Evolutionary conservation across 2,329 filamentous ascomycete genomes (phyloP), one percentile per base, ranked within the genome.

Genomic region (Plenodomus lindquistii): DNA sequence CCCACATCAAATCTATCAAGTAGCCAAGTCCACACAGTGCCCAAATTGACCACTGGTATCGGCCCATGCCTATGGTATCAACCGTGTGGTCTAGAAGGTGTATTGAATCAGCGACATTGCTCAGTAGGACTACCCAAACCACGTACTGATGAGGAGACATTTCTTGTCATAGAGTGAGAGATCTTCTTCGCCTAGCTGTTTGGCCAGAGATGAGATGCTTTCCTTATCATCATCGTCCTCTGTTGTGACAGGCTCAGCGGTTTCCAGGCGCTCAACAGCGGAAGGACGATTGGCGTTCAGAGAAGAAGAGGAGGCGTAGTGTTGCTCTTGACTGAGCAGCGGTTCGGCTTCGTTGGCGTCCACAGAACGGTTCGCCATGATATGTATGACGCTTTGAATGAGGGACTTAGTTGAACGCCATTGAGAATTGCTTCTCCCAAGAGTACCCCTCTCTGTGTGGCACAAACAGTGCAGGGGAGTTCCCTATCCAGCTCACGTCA

Each of bases 1-100:
- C 80, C 79, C 81, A 84, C 39, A 82, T 70, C 19, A 84, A 65
- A 54, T 84, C 82, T 31, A 84, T 72, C 35, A 82, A 65, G 57
- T 82, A 82, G 1, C 80, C 80, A 29, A 81, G 78, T 29, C 80
- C 80, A 52, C 80, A 82, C 0, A 82, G 66, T 3, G 65, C 58
- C 79, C 79, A 82, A 39, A 79, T 70, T 54, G 72, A 78, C 77
- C 77, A 81, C 55, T 82, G 79, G 50, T 81, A 82, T 44, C 65
- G 68, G 2, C 79, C 79, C 77, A 82, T 80, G 34, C 80, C 79
- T 52, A 79, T 76, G 31, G 62, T 54, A 46, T 82, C 78, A 48
- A 82, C 78, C 62, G 81, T 79, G 10, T 67, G 68, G 48, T 77
- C 27, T 31, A 13, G 6, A 31, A 31, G 10, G 22, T 5, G 10